These are phyloP conservation scores for Chlorociboria aeruginascens DNA, from an alignment of 495 filamentous ascomycete genomes.

Conservation along the genomic window DNA sequence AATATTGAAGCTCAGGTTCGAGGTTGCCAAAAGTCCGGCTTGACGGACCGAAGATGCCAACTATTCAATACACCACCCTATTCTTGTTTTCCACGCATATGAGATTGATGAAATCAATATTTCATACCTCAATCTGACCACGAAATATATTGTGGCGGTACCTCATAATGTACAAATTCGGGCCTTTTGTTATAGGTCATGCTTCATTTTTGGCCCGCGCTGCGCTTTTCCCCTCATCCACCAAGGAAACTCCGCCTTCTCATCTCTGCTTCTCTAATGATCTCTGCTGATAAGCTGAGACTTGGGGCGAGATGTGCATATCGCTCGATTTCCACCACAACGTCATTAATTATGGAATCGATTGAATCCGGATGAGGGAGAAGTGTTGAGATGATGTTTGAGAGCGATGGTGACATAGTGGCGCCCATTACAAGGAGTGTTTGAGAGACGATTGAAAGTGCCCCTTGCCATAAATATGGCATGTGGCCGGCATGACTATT, in stretches of 20 bases:
- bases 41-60: too few species aligned
- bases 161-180: too few species aligned
- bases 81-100: too few species aligned
- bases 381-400: conserved; percentile 38
- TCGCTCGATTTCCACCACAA: conserved; percentile 59
- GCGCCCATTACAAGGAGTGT: conserved; percentile 72
- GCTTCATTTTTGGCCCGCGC: neutral
- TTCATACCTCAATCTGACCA: too few species aligned
- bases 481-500: conserved; percentile 66
- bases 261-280: conserved; percentile 66
- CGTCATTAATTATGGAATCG: conserved; percentile 62
- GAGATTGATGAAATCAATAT: too few species aligned
- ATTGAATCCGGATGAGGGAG: conserved; percentile 49
- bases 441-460: conserved; percentile 70
- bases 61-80: too few species aligned
- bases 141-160: too few species aligned
- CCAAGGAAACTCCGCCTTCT: conserved; percentile 42
- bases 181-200: neutral
- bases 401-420: conserved; percentile 66
- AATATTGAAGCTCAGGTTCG: too few species aligned
- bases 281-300: conserved; percentile 58
- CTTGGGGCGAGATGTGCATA: conserved; percentile 67
- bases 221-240: neutral
- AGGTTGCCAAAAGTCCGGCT: too few species aligned
- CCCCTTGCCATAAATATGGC: conserved; percentile 80